Conservation (phyloP, 495 filamentous ascomycete species). For the Aspergillus kassunensis region DNA sequence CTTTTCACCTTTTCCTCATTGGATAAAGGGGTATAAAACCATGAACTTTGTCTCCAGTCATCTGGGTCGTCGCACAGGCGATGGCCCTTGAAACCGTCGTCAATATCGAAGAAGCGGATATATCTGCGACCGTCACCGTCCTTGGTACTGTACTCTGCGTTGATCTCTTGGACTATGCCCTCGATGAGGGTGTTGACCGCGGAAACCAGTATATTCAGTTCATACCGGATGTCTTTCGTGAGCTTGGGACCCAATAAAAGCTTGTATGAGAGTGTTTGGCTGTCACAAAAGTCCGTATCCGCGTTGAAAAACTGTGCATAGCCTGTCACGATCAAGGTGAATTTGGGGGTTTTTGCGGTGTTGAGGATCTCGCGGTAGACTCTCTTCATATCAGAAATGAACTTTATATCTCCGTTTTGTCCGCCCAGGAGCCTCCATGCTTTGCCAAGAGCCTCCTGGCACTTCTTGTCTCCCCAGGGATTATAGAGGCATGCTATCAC, state of each 20-base stretch:
- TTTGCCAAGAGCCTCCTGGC: no score
- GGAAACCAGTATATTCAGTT: background rate
- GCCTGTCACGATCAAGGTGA: background rate
- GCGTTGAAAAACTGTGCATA: slow-evolving; percentile 1
- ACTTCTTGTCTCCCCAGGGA: background rate
- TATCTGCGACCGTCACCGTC: background rate
- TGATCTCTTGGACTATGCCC: background rate
- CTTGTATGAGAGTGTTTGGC: background rate
- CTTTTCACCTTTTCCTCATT: background rate
- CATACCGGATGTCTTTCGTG: background rate
- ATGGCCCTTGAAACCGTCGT: background rate
- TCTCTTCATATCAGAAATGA: background rate
- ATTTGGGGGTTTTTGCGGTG: background rate
- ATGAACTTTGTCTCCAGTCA: background rate
- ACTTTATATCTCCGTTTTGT: background rate
- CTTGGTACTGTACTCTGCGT: background rate
- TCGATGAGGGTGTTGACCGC: background rate
- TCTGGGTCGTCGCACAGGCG: background rate
- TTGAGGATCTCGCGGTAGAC: background rate
- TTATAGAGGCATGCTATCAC: background rate
- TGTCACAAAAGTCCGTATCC: background rate
- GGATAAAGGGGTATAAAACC: background rate
- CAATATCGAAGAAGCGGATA: background rate
- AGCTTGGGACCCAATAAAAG: background rate
- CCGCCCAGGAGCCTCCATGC: background rate